Percentiles rank a stretch among this genome's conserved stretches.
These are phyloP conservation scores for Pulveroboletus sp. DNA, from an alignment of 768 basidiomycete genomes.

Conservation along the genomic window DNA sequence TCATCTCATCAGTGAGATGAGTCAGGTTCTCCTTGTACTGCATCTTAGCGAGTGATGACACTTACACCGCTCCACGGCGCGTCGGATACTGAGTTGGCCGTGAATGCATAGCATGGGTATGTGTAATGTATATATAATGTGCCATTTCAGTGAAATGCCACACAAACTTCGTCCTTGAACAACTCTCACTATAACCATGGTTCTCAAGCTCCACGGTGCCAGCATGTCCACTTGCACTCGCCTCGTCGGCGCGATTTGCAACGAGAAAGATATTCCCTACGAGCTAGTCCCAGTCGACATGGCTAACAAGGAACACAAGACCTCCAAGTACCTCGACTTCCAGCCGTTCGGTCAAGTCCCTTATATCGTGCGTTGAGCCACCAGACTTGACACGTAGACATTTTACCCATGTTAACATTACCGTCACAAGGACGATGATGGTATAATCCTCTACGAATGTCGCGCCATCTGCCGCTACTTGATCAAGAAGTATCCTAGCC, in stretches of 20 bases:
- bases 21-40: too few relatives aligned
- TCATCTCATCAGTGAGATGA: too few relatives aligned
- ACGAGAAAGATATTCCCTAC: conserved; percentile 56
- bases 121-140: too few relatives aligned
- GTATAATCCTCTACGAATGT: conserved; percentile 57
- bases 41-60: too few relatives aligned
- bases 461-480: conserved; percentile 61
- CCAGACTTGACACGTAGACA: too few relatives aligned
- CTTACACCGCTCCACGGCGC: too few relatives aligned
- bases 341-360: conserved; percentile 61
- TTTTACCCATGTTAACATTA: too few relatives aligned
- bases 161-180: not conserved
- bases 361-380: conserved; percentile 30
- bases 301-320: conserved; percentile 42
- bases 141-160: too few relatives aligned
- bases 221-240: conserved; percentile 43
- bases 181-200: conserved; percentile 22
- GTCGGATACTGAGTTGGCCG: too few relatives aligned
- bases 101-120: too few relatives aligned
- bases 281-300: conserved; percentile 45
- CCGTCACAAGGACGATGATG: conserved; percentile 47
- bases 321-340: conserved; percentile 35
- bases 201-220: conserved; percentile 34
- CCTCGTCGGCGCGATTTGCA: conserved; percentile 46
- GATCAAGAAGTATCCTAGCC: conserved; percentile 46